Evolutionary conservation across 2,329 filamentous ascomycete species (phyloP).

Genomic region (Exophiala xenobiotica): DNA sequence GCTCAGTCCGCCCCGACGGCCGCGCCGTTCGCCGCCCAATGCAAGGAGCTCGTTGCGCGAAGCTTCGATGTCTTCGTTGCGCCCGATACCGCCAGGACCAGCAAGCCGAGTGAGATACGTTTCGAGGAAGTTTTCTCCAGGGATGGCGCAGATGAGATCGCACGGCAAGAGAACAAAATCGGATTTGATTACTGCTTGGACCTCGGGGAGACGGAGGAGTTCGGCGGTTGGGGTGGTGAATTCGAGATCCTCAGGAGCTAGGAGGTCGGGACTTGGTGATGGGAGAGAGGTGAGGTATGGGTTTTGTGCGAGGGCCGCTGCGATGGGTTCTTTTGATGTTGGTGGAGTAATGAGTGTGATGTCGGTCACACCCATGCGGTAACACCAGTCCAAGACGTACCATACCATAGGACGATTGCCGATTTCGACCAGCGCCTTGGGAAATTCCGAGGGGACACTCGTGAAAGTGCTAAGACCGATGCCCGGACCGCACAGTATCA

Average conservation of each 20-base stretch:
- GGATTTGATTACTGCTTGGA: slow-evolving; percentile 72
- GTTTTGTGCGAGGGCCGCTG: slow-evolving; percentile 50
- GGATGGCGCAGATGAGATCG: slow-evolving; percentile 87
- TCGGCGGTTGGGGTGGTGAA: slow-evolving; percentile 88
- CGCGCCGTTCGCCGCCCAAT: slow-evolving; percentile 55
- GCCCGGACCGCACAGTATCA: slow-evolving; percentile 50
- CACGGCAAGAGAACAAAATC: slow-evolving; percentile 92
- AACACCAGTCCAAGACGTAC: slow-evolving; percentile 51
- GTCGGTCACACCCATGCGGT: slow-evolving; percentile 48
- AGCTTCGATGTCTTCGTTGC: slow-evolving; percentile 40
- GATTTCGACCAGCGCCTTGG: slow-evolving; percentile 51
- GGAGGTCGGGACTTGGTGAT: slow-evolving; percentile 59
- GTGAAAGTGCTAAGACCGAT: slow-evolving; percentile 52
- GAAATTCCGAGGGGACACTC: slow-evolving; percentile 48
- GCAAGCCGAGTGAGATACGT: slow-evolving; percentile 87
- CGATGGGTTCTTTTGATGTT: slow-evolving; percentile 43
- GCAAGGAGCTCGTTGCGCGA: slow-evolving; percentile 47
- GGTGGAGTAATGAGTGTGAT: slow-evolving; percentile 51
- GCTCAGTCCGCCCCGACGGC: slow-evolving; percentile 74
- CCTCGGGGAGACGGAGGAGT: slow-evolving; percentile 78
- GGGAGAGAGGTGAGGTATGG: slow-evolving; percentile 52
- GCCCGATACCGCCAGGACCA: slow-evolving; percentile 56
- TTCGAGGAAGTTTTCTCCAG: slow-evolving; percentile 78
- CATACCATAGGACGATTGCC: slow-evolving; percentile 53
- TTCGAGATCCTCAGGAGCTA: slow-evolving; percentile 73